Base-by-base conservation (phyloP, 495 filamentous ascomycete genomes). In the Hypoxylon cercidicola region DNA sequence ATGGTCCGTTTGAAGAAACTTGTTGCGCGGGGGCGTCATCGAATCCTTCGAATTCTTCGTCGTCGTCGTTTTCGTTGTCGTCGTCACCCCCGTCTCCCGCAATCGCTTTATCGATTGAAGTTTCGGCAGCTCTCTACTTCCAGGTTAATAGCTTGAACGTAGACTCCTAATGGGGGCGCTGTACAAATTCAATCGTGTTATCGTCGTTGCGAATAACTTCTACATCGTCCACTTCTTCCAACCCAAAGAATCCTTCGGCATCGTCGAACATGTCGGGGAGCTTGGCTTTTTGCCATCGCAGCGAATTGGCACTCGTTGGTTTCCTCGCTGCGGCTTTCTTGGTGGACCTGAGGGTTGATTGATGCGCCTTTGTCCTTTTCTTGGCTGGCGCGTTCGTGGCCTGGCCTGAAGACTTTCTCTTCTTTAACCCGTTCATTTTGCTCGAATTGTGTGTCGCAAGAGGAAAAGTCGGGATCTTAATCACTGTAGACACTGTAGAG, bases 141-240 rank as follows among this genome's bases (percentile, higher is more conserved):
- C 16, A 67, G 43, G 4, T 34, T 37, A 28, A 16, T 12, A 19
- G 19, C 1, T 25, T 9, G 4, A 41, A 41, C 7, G 16, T 41
- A n/a, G 13, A 41, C 13, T 3, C n/a, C 7, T 10, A 1, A 39
- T 16, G 57, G 48, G 45, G 11, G 43, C 55, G 64, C 69, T 76
- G 61, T 73, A 89, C 78, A 75, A 86, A 85, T 66, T 82, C 79
- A 15, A 89, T 80, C 5, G 72, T 82, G 13, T 69, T 68, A 15
- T 77, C 67, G 3, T 75, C 77, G 51, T 88, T 81, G 37, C 79
- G 82, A 28, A 96, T 77, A 16, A 99, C 81, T 25, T 97, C 92
- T 0, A 98, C 91, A 41, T 89, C 92, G 7, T 96, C 91, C 44
- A 97, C 87, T 69, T 98, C 95, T 64, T 99, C 94, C 37, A 99